Percentiles rank a stretch among this genome's conserved stretches.
These are phyloP conservation scores for Camptophora hylomeconis DNA, from an alignment of 2,329 filamentous ascomycete genomes.

Conservation along the genomic window DNA sequence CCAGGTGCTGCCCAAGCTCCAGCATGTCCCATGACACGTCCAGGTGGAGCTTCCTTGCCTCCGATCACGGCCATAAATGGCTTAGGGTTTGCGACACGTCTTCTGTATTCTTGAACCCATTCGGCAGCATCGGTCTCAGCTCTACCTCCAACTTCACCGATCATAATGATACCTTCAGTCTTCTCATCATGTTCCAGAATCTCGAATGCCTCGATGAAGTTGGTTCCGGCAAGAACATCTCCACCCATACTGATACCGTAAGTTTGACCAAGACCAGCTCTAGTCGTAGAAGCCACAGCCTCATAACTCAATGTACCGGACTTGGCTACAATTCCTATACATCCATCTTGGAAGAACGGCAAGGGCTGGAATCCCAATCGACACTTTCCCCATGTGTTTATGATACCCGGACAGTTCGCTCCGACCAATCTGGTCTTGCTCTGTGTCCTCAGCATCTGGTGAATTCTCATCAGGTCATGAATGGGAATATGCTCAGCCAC, in stretches of 20 bases:
- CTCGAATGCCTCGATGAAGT: constrained; percentile 56
- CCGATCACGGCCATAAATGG: constrained; percentile 62
- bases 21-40: constrained; percentile 65
- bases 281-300: constrained; percentile 59
- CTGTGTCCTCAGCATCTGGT: constrained; percentile 59
- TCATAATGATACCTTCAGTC: constrained; percentile 58
- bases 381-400: constrained; percentile 58
- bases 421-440: constrained; percentile 60
- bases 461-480: constrained; percentile 63
- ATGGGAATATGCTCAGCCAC: constrained; percentile 71
- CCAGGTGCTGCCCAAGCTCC: constrained; percentile 58
- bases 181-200: constrained; percentile 54
- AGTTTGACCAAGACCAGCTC: constrained; percentile 64
- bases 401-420: constrained; percentile 71
- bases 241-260: constrained; percentile 67
- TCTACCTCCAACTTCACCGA: constrained; percentile 60
- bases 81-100: constrained; percentile 48
- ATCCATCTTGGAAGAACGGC: constrained; percentile 55
- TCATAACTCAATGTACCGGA: constrained; percentile 72
- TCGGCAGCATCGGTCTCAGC: constrained; percentile 60
- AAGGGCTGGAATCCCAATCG: constrained; percentile 66
- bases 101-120: constrained; percentile 56
- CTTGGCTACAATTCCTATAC: constrained; percentile 65
- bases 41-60: constrained; percentile 49
- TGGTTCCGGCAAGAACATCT: constrained; percentile 61